phyloP scores from a whole-genome alignment of 768 basidiomycete genomes.

The Naganishia onofrii region DNA sequence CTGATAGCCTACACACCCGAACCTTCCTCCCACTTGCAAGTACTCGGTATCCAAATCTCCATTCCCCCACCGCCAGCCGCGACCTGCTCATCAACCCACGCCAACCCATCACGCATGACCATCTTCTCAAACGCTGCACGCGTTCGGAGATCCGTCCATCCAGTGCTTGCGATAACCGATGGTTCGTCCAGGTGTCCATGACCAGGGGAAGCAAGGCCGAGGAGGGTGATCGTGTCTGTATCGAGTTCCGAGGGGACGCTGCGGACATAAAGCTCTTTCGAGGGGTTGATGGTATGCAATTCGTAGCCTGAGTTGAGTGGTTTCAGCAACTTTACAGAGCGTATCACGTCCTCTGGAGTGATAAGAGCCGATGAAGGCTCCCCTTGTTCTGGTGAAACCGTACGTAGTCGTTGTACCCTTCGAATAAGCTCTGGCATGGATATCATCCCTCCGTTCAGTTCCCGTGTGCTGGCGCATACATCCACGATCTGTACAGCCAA shows the following conservation, averaged over 20 bases:
- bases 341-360: conserved; percentile 77
- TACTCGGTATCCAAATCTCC: conserved; percentile 84
- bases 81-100: conserved; percentile 93
- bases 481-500: conserved; percentile 88
- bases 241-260: conserved; percentile 88
- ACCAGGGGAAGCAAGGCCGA: conserved; percentile 58
- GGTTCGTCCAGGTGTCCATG: conserved; percentile 68
- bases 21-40: conserved; percentile 71
- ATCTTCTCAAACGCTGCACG: conserved; percentile 80
- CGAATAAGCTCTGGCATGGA: conserved; percentile 80
- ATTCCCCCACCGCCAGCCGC: conserved; percentile 57
- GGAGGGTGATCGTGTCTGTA: conserved; percentile 76
- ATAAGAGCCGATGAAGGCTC: conserved; percentile 59
- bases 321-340: conserved; percentile 79
- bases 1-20: neutral
- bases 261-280: conserved; percentile 55
- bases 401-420: conserved; percentile 70
- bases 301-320: conserved; percentile 91
- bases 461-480: conserved; percentile 52
- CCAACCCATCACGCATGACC: conserved; percentile 82
- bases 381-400: neutral
- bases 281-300: conserved; percentile 18
- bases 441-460: conserved; percentile 83
- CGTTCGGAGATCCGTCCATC: conserved; percentile 78
- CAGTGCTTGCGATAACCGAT: conserved; percentile 60